Percentiles rank a stretch among this genome's conserved stretches.
phyloP scores from a whole-genome alignment of 179 eudicot genomes.

The Nepenthes alata region DNA sequence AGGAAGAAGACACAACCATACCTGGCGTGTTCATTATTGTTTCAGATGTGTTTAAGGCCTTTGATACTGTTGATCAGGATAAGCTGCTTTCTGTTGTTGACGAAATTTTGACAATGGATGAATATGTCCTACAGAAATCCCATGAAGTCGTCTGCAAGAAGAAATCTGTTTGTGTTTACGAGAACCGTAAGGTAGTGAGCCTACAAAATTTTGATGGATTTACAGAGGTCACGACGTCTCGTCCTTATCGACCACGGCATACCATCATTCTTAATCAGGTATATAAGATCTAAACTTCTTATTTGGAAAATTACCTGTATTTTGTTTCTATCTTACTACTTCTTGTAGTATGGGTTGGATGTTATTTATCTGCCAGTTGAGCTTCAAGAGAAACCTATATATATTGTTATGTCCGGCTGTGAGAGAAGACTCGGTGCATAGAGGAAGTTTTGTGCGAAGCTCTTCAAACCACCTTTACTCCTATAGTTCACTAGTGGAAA shows the following conservation, averaged over 20 bases:
- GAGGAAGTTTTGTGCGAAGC: too few relatives aligned
- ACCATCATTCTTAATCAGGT: constrained; percentile 53
- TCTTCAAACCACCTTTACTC: too few relatives aligned
- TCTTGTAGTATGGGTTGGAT: not conserved
- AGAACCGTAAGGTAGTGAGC: constrained; percentile 23
- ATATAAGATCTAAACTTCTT: not conserved
- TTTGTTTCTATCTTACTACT: not conserved
- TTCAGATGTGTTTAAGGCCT: constrained; percentile 83
- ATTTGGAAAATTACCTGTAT: not conserved
- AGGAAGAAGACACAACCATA: constrained; percentile 24
- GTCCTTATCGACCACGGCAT: constrained; percentile 25
- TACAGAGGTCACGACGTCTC: constrained; percentile 13
- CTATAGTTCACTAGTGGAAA: too few relatives aligned
- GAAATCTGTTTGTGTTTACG: constrained; percentile 32
- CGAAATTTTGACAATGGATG: constrained; percentile 34
- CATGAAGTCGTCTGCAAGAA: constrained; percentile 39
- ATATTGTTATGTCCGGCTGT: too few relatives aligned
- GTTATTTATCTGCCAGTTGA: too few relatives aligned
- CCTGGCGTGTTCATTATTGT: constrained; percentile 60
- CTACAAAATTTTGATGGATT: constrained; percentile 12
- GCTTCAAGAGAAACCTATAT: too few relatives aligned
- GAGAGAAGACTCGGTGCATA: too few relatives aligned
- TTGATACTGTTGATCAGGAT: constrained; percentile 73
- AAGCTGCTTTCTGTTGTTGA: constrained; percentile 59
- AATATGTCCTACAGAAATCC: constrained; percentile 34